Percentiles rank a stretch among this genome's conserved stretches.
Evolutionary conservation across 2,329 filamentous ascomycete species (phyloP).

Genomic region (Stagonosporopsis cucurbitacearum): DNA sequence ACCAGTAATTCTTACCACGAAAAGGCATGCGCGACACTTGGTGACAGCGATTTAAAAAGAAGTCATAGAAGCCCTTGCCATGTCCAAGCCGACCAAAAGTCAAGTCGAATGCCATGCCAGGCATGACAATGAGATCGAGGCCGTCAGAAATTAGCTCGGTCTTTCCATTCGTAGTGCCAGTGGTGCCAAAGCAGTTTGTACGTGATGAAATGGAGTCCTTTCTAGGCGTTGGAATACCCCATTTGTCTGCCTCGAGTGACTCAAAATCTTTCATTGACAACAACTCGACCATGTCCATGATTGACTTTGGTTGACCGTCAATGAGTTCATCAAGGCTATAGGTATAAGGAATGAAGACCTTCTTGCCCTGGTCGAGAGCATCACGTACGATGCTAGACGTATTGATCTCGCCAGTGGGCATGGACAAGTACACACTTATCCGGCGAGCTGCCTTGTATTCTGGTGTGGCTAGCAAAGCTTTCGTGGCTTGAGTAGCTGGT

Average conservation of each 20-base stretch:
- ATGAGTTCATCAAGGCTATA: slow-evolving; percentile 61
- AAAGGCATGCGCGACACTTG: slow-evolving; percentile 59
- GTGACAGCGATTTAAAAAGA: slow-evolving; percentile 81
- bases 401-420: slow-evolving; percentile 86
- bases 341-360: slow-evolving; percentile 91
- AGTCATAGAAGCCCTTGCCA: slow-evolving; percentile 97
- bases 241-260: slow-evolving; percentile 76
- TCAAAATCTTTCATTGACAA: slow-evolving; percentile 77
- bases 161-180: slow-evolving; percentile 54
- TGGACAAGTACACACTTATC: slow-evolving; percentile 89
- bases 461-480: slow-evolving; percentile 68
- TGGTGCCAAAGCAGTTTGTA: slow-evolving; percentile 74
- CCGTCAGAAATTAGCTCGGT: slow-evolving; percentile 43
- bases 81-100: slow-evolving; percentile 81
- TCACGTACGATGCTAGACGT: slow-evolving; percentile 83
- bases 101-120: slow-evolving; percentile 89
- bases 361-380: slow-evolving; percentile 77
- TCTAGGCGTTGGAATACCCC: slow-evolving; percentile 91
- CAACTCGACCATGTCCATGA: slow-evolving; percentile 96
- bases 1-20: slow-evolving; percentile 60
- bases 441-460: slow-evolving; percentile 77
- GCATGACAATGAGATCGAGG: slow-evolving; percentile 88
- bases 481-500: slow-evolving; percentile 70
- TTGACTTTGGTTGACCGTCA: slow-evolving; percentile 61
- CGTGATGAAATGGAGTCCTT: slow-evolving; percentile 68